A percentile compares a stretch with the other conserved stretches of the same genome.
Evolutionary conservation across 805 yeast species (phyloP).

Genomic region (Starmerella stigmatis): DNA sequence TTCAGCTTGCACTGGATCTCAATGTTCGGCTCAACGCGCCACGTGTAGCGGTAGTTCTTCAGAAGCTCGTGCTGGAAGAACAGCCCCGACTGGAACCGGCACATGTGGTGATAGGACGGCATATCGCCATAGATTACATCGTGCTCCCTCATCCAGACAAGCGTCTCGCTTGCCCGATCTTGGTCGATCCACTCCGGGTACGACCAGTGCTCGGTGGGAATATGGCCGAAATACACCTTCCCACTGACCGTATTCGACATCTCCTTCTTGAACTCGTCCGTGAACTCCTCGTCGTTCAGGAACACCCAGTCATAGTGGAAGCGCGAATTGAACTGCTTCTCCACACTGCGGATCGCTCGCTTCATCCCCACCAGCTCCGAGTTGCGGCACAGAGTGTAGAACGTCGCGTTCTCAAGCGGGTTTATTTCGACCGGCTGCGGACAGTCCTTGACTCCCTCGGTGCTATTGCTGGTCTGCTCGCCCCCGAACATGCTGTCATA

Average conservation of each 20-base stretch:
- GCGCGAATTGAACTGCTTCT: slow-evolving; percentile 52
- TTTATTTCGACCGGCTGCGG: background rate
- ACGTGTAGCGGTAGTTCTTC: slow-evolving; percentile 52
- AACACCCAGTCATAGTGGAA: slow-evolving; percentile 73
- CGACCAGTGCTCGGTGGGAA: slow-evolving; percentile 56
- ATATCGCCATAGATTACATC: slow-evolving; percentile 48
- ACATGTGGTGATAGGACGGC: slow-evolving; percentile 65
- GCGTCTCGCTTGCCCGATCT: slow-evolving; percentile 38
- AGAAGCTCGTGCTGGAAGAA: slow-evolving; percentile 53
- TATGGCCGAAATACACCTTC: slow-evolving; percentile 48
- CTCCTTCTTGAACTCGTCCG: slow-evolving; percentile 42
- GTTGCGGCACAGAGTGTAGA: slow-evolving; percentile 63
- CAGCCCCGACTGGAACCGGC: slow-evolving; percentile 68
- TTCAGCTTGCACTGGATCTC: slow-evolving; percentile 50
- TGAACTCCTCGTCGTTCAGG: slow-evolving; percentile 57
- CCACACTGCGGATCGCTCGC: slow-evolving; percentile 50
- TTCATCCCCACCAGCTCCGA: slow-evolving; percentile 48
- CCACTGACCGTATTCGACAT: slow-evolving; percentile 50
- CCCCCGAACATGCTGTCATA: background rate
- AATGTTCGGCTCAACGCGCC: slow-evolving; percentile 71
- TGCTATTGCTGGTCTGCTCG: background rate
- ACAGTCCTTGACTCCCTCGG: background rate
- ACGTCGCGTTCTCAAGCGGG: slow-evolving; percentile 33
- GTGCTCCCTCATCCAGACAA: slow-evolving; percentile 37
- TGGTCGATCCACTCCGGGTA: slow-evolving; percentile 57